These are phyloP conservation scores for Suillus subalutaceus DNA, from an alignment of 768 basidiomycete species.

Conservation along the genomic window DNA sequence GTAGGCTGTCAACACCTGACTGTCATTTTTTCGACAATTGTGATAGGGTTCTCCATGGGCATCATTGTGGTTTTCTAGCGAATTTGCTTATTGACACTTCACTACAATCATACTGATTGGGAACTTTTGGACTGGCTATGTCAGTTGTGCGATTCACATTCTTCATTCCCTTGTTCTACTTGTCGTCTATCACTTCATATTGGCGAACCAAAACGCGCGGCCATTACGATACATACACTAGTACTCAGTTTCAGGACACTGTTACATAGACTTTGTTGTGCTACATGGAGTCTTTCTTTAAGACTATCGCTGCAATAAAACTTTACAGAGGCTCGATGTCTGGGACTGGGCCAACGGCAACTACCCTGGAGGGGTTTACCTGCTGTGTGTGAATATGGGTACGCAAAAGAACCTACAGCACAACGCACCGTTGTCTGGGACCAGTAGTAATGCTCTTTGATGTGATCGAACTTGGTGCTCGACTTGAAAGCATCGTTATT, in stretches of 20 bases:
- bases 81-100: not conserved
- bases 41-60: conserved; percentile 29
- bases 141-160: not conserved
- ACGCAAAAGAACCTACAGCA: not conserved
- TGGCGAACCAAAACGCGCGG: too few relatives aligned
- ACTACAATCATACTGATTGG: not conserved
- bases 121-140: not conserved
- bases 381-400: conserved; percentile 32
- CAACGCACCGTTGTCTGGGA: conserved; percentile 29
- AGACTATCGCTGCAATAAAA: not conserved
- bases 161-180: not conserved
- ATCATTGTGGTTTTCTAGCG: conserved; percentile 28
- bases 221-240: not conserved
- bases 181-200: not conserved
- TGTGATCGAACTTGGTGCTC: conserved; percentile 86
- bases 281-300: conserved; percentile 21
- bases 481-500: conserved; percentile 83
- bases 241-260: not conserved
- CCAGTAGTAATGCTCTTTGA: conserved; percentile 48
- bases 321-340: conserved; percentile 62
- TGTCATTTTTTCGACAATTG: conserved; percentile 28
- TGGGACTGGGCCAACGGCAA: conserved; percentile 75
- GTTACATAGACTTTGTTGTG: conserved; percentile 8
- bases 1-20: conserved; percentile 29
- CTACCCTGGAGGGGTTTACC: conserved; percentile 80